Conservation (phyloP, 495 filamentous ascomycete genomes). For the Achaetomiella virescens region DNA sequence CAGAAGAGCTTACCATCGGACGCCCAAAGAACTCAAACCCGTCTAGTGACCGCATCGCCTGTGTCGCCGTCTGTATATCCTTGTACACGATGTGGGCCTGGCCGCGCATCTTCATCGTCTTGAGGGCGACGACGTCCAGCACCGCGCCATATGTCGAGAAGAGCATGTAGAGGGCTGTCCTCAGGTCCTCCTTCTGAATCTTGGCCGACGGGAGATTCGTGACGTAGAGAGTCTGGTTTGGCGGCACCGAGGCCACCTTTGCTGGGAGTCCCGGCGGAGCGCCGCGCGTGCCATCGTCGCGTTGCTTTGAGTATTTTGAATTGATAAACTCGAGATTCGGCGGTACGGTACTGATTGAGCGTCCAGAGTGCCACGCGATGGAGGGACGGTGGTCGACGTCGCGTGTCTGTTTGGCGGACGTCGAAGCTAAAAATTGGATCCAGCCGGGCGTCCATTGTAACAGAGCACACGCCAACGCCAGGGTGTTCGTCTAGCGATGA, state of each 20-base stretch:
- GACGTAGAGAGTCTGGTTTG: slow-evolving; percentile 65
- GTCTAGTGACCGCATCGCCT: slow-evolving; percentile 82
- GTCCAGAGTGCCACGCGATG: not conserved
- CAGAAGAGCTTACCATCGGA: slow-evolving; percentile 60
- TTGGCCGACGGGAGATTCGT: slow-evolving; percentile 77
- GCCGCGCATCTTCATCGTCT: slow-evolving; percentile 84
- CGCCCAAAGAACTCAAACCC: slow-evolving; percentile 83
- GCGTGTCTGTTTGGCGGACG: not conserved
- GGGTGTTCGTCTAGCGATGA: not conserved
- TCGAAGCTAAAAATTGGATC: not conserved
- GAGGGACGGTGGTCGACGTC: not conserved
- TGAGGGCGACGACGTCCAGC: slow-evolving; percentile 86
- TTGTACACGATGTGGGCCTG: slow-evolving; percentile 91
- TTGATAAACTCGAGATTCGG: not conserved
- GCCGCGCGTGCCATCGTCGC: slow-evolving; percentile 29
- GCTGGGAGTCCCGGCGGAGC: slow-evolving; percentile 31
- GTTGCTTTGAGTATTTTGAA: not conserved
- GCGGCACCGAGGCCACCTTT: slow-evolving; percentile 38
- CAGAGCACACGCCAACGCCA: not conserved
- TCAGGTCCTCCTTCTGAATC: slow-evolving; percentile 76
- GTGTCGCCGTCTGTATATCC: slow-evolving; percentile 78
- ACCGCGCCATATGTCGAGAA: slow-evolving; percentile 92
- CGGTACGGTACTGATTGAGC: not conserved
- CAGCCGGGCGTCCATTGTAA: not conserved
- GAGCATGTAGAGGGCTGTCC: slow-evolving; percentile 79